These are phyloP conservation scores for Neurospora sp. DNA, from an alignment of 495 filamentous ascomycete species.

Conservation along the genomic window DNA sequence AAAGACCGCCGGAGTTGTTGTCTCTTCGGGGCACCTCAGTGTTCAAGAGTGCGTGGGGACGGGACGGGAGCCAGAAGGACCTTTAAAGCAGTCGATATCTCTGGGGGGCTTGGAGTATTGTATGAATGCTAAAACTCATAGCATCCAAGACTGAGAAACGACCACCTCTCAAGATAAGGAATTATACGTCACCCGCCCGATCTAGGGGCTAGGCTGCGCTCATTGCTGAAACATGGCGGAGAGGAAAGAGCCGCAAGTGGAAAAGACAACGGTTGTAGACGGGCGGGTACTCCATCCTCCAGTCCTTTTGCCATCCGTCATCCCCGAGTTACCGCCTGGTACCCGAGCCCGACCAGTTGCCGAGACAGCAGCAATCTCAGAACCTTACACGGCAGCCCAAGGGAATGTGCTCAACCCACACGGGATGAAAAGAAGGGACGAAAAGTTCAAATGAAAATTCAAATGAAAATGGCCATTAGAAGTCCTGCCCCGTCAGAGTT, in stretches of 20 bases:
- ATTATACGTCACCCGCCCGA: not conserved
- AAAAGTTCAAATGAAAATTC: not conserved
- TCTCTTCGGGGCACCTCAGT: not conserved
- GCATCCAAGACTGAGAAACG: not conserved
- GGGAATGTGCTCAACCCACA: not conserved
- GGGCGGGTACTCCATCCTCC: too few species aligned
- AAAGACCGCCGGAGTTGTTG: not conserved
- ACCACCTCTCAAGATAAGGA: not conserved
- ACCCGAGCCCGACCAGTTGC: not conserved
- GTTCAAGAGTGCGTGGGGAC: not conserved
- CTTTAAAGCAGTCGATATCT: not conserved
- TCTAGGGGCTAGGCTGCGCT: not conserved
- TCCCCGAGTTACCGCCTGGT: not conserved
- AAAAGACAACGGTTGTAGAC: not conserved
- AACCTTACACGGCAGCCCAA: not conserved
- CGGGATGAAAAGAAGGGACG: not conserved
- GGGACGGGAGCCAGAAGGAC: not conserved
- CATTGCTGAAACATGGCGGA: not conserved
- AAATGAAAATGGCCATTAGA: not conserved
- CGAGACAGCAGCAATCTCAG: not conserved
- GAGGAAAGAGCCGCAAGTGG: not conserved
- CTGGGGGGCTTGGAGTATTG: not conserved
- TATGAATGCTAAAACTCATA: not conserved
- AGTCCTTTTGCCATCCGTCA: not conserved
- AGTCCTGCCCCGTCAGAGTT: not conserved